Base-by-base conservation (phyloP, 2,329 filamentous ascomycete species). In the Phoma sp. region DNA sequence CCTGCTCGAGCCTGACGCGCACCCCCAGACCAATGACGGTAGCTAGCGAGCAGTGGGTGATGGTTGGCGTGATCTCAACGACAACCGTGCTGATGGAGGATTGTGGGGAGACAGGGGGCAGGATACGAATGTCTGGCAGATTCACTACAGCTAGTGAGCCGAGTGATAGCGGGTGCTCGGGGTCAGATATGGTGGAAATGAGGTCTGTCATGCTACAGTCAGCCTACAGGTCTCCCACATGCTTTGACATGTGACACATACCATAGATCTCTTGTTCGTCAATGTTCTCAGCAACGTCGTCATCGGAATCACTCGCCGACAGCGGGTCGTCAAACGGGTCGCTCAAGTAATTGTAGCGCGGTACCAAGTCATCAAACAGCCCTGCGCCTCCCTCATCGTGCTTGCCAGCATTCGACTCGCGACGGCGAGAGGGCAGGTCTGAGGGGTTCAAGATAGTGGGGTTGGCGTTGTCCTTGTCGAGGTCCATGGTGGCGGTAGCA, bases 251-350 rank as follows among this genome's bases (percentile, higher is more conserved):
- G 54, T 46, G 45, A 42, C 39, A 57, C 68, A 46, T 57, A 95
- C 91, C 92, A 72, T 93, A 99, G 37, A 99, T 93, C 77, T 99
- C 95, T 75, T 97, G 95, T 74, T 96, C 91, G 71, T 99, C 95
- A 64, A 99, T 96, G 52, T 90, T 89, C 66, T 98, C 93, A 32
- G 87, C 81, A 1, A 80, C 79, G 43, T 86, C 82, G 54, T 88
- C 85, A 53, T 86, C 84, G 7, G 75, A 75, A 42, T 73, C 66
- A 42, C 70, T 74, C 23, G 74, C 73, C 43, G 69, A 72, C 25
- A 52, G 63, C 42, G 61, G 72, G 66, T 58, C 71, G 58, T 62
- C 75, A 51, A 83, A 81, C 32, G 81, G 79, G 65, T 85, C 81
- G 58, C 71, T 75, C 47, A 78, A 71, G 58, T 80, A 78, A 52